phyloP scores from a whole-genome alignment of 805 yeast species.

The Starmera pachycereana region DNA sequence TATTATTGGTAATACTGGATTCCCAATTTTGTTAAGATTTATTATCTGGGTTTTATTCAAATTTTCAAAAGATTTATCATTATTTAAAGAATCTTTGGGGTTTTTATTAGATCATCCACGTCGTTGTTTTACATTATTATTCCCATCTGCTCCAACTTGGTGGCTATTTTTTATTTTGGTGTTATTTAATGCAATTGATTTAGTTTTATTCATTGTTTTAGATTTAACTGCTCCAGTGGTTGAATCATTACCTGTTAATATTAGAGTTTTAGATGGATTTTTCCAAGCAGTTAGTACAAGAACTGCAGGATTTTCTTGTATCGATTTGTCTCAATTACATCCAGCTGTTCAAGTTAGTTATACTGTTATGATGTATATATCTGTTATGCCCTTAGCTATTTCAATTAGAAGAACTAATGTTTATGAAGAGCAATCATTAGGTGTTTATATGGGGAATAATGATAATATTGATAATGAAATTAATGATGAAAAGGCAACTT shows the following conservation, averaged over 20 bases:
- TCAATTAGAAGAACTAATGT: conserved; percentile 95
- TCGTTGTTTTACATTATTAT: conserved; percentile 86
- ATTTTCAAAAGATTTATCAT: conserved; percentile 53
- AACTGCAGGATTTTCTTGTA: conserved; percentile 83
- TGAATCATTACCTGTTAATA: conserved; percentile 49
- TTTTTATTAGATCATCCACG: conserved; percentile 93
- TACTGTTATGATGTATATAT: conserved; percentile 95
- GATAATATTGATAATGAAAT: conserved; percentile 12
- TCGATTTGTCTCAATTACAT: conserved; percentile 60
- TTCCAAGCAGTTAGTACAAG: conserved; percentile 89
- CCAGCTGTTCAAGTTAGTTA: conserved; percentile 92
- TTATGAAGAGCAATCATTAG: conserved; percentile 93
- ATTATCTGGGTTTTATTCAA: conserved; percentile 74
- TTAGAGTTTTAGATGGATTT: conserved; percentile 68
- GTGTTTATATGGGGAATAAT: conserved; percentile 51
- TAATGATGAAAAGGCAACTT: conserved; percentile 34
- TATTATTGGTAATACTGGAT: conserved; percentile 90
- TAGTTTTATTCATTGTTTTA: conserved; percentile 68
- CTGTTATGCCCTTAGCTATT: conserved; percentile 92
- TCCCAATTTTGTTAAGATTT: conserved; percentile 75
- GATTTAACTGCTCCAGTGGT: conserved; percentile 53
- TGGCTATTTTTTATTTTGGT: conserved; percentile 77
- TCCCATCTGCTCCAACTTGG: conserved; percentile 93
- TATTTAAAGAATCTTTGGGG: conserved; percentile 63
- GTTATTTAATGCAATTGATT: conserved; percentile 63